Conservation (phyloP, 2,329 filamentous ascomycete species). For the Sporothrix mexicana region DNA sequence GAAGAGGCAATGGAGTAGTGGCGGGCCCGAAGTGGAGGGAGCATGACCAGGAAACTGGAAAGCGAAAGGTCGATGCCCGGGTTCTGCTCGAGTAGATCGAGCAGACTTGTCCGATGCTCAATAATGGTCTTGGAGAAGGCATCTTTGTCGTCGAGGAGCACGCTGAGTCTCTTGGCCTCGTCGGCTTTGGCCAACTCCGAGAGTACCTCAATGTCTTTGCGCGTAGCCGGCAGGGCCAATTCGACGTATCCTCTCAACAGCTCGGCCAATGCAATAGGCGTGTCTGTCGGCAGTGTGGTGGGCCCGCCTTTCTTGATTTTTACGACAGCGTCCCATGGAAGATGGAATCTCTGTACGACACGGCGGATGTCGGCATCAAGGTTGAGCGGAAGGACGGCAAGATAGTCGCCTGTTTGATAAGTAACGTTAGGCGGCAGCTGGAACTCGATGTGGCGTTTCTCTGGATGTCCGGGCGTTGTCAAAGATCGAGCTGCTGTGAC, state of each 20-base stretch:
- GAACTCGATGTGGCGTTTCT: slow-evolving; percentile 68
- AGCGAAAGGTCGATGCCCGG: slow-evolving; percentile 60
- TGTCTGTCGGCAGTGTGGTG: slow-evolving; percentile 59
- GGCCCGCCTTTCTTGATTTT: slow-evolving; percentile 59
- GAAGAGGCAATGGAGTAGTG: slow-evolving; percentile 73
- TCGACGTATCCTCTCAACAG: slow-evolving; percentile 74
- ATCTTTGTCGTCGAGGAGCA: slow-evolving; percentile 25
- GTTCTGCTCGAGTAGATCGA: slow-evolving; percentile 67
- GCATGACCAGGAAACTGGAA: slow-evolving; percentile 64
- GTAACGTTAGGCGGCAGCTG: slow-evolving; percentile 68
- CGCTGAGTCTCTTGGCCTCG: slow-evolving; percentile 4
- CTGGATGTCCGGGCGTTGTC: slow-evolving; percentile 40
- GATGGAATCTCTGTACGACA: slow-evolving; percentile 66
- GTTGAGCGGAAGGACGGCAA: slow-evolving; percentile 75
- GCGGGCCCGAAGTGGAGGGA: slow-evolving; percentile 63
- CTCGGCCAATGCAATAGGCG: slow-evolving; percentile 65
- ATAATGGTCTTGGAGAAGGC: neutral
- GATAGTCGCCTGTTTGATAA: slow-evolving; percentile 76
- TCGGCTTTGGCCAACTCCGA: slow-evolving; percentile 50
- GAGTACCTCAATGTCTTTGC: slow-evolving; percentile 51
- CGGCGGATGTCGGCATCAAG: slow-evolving; percentile 65
- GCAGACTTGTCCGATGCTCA: slow-evolving; percentile 43
- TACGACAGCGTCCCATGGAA: slow-evolving; percentile 71
- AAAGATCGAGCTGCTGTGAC: slow-evolving; percentile 61
- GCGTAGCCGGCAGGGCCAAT: slow-evolving; percentile 70